Evolutionary conservation across 176 grass and related monocot genomes (phyloP).

Genomic region (Metroxylon sagu): DNA sequence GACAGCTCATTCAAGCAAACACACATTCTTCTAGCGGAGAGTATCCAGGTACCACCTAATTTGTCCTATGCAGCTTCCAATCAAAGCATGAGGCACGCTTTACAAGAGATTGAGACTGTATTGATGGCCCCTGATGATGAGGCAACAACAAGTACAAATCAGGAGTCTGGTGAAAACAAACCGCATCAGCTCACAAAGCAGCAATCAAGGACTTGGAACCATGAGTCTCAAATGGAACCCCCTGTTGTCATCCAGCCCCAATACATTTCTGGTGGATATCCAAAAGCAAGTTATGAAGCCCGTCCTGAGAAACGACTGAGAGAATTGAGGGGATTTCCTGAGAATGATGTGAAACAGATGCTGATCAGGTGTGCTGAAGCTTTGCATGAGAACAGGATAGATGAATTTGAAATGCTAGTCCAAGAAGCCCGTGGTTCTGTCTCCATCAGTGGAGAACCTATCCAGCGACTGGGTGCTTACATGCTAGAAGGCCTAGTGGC

Average conservation of each 20-base stretch:
- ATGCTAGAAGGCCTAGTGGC: background rate
- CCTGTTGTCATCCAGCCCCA: background rate
- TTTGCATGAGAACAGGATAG: background rate
- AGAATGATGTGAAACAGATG: background rate
- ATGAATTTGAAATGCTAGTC: constrained; percentile 1
- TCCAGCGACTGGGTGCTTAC: background rate
- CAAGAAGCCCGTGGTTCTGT: background rate
- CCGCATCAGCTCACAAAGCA: background rate
- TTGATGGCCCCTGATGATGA: background rate
- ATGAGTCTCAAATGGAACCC: background rate
- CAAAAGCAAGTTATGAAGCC: background rate
- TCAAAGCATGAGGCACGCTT: background rate
- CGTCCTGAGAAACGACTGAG: background rate
- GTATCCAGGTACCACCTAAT: background rate
- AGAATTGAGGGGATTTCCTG: background rate
- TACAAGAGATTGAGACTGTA: background rate
- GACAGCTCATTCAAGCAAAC: background rate
- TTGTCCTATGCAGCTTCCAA: background rate
- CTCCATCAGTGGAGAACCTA: background rate
- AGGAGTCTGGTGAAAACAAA: background rate
- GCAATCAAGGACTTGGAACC: constrained; percentile 1
- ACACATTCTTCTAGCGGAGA: background rate
- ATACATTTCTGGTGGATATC: background rate
- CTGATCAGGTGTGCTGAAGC: background rate
- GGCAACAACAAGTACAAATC: background rate